Base-by-base conservation (phyloP, 2,329 filamentous ascomycete species). In the Xylaria sp. region DNA sequence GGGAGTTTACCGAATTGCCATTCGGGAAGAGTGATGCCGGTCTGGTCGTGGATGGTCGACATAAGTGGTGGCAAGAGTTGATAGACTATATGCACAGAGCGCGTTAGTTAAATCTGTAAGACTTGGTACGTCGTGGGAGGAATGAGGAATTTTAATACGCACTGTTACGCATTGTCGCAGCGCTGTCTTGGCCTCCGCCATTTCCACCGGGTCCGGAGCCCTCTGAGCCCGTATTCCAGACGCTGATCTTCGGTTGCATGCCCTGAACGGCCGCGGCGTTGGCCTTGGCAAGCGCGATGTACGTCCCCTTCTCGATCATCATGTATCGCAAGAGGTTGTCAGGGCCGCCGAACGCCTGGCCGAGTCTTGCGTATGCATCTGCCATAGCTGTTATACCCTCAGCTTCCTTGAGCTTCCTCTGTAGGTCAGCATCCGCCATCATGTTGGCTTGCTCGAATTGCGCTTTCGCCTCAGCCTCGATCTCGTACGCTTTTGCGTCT, bases 11-110 rank as follows among this genome's bases (percentile, higher is more conserved):
- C 88, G 77, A 90, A 90, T 78, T 90, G 87, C 93, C 93, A 97
- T 75, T 87, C 88, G 0, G 93, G 93, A 6, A 94, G 88, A 0
- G 87, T 86, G 75, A 97, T 94, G 0, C 93, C 93, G 0, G 93
- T 97, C 84, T 97, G 93, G 69, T 97, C 93, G 74, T 96, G 91
- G 76, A 97, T 95, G 0, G 93, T 97, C 10, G 87, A 90, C 82
- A 97, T 90, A 23, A 97, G 84, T 5, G 93, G 93, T 42, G 93
- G 93, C 69, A 97, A 83, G 78, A 90, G 92, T 84, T 96, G 93
- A 82, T 96, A 94, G 44, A 97, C 86, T 54, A 32, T 12, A 16
- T 3, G 48, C 5, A 29, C n/a, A 53, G 5, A 25, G 25, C 8
- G 27, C 32, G 51, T 54, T 54, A 54, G 27, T 21, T 16, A 16